Conservation (phyloP, 2,329 filamentous ascomycete genomes). For the Aspergillus caelatus region DNA sequence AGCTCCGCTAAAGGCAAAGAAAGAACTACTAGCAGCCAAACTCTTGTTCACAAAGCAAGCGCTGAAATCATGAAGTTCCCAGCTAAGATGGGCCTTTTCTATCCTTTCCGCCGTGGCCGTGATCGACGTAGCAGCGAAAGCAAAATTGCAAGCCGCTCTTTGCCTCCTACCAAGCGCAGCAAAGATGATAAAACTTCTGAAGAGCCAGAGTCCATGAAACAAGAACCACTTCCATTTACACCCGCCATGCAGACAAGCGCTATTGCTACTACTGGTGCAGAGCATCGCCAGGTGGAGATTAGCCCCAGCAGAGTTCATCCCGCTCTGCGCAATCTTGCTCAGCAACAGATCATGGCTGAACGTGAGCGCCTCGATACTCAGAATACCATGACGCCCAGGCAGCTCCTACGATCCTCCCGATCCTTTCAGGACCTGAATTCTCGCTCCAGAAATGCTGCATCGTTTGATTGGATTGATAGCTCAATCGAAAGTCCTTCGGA, state of each 20-base stretch:
- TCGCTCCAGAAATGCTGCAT: background rate
- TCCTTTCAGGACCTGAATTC: background rate
- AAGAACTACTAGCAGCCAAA: background rate
- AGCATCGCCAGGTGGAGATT: background rate
- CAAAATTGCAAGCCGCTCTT: background rate
- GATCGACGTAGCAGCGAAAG: slow-evolving; percentile 9
- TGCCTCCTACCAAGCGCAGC: slow-evolving; percentile 3
- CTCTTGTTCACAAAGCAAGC: background rate
- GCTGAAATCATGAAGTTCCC: slow-evolving; percentile 9
- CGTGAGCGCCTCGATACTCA: slow-evolving; percentile 9
- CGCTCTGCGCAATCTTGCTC: slow-evolving; percentile 12
- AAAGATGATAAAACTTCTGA: too few species aligned
- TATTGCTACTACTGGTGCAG: background rate
- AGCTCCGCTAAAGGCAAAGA: background rate
- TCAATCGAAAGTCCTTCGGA: background rate
- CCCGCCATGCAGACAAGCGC: background rate
- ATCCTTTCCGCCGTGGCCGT: slow-evolving; percentile 19
- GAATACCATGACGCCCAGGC: background rate
- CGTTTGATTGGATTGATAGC: background rate
- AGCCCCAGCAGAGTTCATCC: slow-evolving; percentile 19
- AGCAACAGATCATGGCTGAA: slow-evolving; percentile 18
- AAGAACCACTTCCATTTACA: background rate
- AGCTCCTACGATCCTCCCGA: background rate
- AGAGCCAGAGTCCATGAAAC: background rate
- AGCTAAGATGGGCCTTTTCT: slow-evolving; percentile 21